Conservation (phyloP, 208 protist genomes). For the Crithidia sp. region DNA sequence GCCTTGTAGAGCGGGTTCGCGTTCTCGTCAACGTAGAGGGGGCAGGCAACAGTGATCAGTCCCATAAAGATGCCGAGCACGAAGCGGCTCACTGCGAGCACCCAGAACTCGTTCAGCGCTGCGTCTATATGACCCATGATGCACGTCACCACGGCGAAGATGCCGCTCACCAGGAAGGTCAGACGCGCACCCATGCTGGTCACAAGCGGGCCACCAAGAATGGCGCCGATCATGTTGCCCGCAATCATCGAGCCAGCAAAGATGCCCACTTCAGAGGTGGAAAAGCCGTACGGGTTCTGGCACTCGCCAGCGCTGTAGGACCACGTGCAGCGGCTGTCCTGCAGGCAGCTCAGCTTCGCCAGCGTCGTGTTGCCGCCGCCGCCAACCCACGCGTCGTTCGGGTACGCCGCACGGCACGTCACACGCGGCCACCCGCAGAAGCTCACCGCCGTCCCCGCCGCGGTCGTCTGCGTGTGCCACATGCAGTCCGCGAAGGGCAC, state of each 20-base stretch:
- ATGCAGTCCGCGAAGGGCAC: conserved; percentile 54
- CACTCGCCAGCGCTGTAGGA: conserved; percentile 48
- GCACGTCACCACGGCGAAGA: conserved; percentile 36
- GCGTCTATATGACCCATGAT: conserved; percentile 44
- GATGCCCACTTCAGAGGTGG: conserved; percentile 35
- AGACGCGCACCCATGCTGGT: conserved; percentile 36
- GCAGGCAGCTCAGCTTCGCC: conserved; percentile 27
- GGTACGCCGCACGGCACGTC: conserved; percentile 38
- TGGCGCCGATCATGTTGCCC: conserved; percentile 53
- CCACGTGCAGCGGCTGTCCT: conserved; percentile 52
- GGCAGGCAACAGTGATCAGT: conserved; percentile 37
- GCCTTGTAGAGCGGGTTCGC: conserved; percentile 28
- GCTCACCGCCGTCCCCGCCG: background rate
- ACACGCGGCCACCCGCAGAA: conserved; percentile 48
- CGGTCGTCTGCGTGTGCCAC: conserved; percentile 36
- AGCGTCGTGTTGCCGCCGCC: conserved; percentile 14
- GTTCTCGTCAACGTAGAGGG: conserved; percentile 61
- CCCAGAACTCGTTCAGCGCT: conserved; percentile 41
- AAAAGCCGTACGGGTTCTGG: conserved; percentile 54
- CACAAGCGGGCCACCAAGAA: conserved; percentile 37
- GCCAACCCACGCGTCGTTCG: conserved; percentile 24
- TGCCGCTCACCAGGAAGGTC: conserved; percentile 52
- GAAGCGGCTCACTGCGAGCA: conserved; percentile 51
- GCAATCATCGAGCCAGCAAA: conserved; percentile 69
- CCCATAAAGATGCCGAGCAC: conserved; percentile 58